Evolutionary conservation across 495 filamentous ascomycete genomes (phyloP).

Genomic region (Neurospora tetraspora): DNA sequence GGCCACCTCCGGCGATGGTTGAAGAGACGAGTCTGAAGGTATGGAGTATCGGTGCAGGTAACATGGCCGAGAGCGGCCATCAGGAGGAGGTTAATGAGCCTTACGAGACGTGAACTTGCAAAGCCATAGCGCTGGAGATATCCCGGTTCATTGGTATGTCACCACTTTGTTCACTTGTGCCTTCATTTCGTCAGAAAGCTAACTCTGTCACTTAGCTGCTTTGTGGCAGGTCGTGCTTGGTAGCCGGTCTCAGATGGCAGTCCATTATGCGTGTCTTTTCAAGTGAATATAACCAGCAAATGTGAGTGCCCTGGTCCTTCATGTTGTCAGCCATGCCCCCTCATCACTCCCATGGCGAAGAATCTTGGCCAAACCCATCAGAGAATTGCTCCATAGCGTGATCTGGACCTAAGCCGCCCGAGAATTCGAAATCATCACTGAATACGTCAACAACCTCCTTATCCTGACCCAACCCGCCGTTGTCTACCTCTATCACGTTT

Average conservation of each 20-base stretch:
- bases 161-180: background rate
- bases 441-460: background rate
- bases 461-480: background rate
- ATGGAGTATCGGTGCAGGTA: slow-evolving; percentile 39
- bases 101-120: background rate
- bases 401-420: background rate
- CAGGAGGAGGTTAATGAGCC: background rate
- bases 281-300: background rate
- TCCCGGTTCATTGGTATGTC: background rate
- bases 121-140: background rate
- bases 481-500: background rate
- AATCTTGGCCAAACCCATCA: background rate
- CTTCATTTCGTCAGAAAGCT: background rate
- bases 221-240: background rate
- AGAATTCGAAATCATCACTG: background rate
- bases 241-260: background rate
- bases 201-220: background rate
- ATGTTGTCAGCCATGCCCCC: background rate
- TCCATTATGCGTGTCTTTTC: background rate
- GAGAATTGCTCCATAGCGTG: background rate
- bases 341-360: background rate
- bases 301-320: background rate
- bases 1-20: slow-evolving; percentile 7
- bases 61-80: background rate
- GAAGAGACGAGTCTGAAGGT: slow-evolving; percentile 56